These are phyloP conservation scores for Aspergillus calidoustus DNA, from an alignment of 2,329 filamentous ascomycete species.

Conservation along the genomic window DNA sequence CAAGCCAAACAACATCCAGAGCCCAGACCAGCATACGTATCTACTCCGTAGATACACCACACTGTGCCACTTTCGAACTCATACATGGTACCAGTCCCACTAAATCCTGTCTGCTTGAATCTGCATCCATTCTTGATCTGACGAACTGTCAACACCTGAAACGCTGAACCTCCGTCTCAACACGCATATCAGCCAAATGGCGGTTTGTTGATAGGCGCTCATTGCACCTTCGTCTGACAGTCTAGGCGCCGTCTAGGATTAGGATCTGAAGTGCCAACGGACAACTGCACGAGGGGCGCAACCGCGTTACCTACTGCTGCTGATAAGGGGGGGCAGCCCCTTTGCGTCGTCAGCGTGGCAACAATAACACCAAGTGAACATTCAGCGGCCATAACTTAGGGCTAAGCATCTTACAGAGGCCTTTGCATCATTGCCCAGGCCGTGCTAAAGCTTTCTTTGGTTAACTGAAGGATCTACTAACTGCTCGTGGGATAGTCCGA, in stretches of 20 bases:
- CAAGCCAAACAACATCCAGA: background rate
- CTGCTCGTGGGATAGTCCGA: conserved; percentile 1
- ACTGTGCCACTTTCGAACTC: too few species aligned
- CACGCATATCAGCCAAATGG: background rate
- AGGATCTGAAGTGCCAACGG: background rate
- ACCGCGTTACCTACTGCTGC: background rate
- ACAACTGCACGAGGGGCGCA: too few species aligned
- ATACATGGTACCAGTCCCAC: background rate
- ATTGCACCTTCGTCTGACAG: background rate
- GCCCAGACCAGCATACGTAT: background rate
- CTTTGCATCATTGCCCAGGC: background rate
- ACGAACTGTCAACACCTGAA: background rate
- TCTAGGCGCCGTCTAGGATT: background rate
- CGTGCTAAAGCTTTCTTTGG: conserved; percentile 3
- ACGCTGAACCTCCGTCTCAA: background rate
- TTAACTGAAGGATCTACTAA: conserved; percentile 3
- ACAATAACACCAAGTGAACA: background rate
- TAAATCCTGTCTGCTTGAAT: background rate
- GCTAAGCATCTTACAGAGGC: conserved; percentile 1
- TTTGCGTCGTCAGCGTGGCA: background rate
- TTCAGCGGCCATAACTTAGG: background rate
- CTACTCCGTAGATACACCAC: background rate
- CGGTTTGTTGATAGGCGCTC: background rate
- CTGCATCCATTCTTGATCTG: too few species aligned
- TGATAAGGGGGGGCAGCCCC: background rate